Base-by-base conservation (phyloP, 495 filamentous ascomycete species). In the Hamigera avellanea region DNA sequence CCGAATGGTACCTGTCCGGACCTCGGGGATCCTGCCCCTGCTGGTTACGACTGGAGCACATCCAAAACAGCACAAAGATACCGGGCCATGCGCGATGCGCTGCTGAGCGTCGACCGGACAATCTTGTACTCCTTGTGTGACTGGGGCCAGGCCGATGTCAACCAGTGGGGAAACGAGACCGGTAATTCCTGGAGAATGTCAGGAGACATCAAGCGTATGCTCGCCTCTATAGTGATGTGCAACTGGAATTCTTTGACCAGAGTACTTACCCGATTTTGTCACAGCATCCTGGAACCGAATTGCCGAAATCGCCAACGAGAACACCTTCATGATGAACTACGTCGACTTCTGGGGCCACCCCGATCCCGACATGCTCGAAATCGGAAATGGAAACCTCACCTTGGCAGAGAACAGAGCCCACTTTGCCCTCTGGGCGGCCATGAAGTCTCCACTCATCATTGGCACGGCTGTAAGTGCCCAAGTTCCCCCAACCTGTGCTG, bases 351-450 rank as follows among this genome's bases (percentile, higher is more conserved):
- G 62, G 54, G 72, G 66, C 19, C 61, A 66, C 36, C 70, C 73
- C 6, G 78, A 83, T 42, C 54, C 69, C 3, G 80, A 84, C 46
- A 81, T 81, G 78, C 65, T 83, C 0, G 80, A 83, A 43, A 64
- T 83, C 19, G 78, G 78, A 7, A 81, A 80, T 43, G 73, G 68
- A 5, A 57, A 62, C 3, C 54, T 82, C 30, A 76, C 65, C 3
- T 39, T 63, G 1, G 61, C 50, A 2, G 66, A 72, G 45, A 64
- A 62, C 2, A 50, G 64, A 17, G 62, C 67, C 0, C 67, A 70
- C 36, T 72, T 70, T 48, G 62, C 62, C 10, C 45, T 78, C 0
- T 79, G 74, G 75, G 72, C 71, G 0, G 55, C 57, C 2, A 68
- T 78, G 67, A 78, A 76, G 45, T 59, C 54, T 2, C 75, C 73